Evolutionary conservation across 177 flowering plant species (phyloP), one percentile per base, ranked within the genome.

Genomic region (Vitis hybrid): DNA sequence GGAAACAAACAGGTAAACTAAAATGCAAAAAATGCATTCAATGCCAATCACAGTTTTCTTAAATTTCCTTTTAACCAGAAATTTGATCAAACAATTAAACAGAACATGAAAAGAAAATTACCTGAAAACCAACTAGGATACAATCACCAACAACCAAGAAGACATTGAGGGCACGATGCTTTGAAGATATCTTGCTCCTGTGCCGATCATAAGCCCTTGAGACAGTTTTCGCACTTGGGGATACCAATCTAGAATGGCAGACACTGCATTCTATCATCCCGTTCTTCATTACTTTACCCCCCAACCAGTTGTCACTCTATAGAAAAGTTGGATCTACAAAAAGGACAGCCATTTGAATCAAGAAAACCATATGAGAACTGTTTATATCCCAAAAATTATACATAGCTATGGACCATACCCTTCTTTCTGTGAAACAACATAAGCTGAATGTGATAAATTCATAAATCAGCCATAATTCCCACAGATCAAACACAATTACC

Each of bases 131-230:
- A 71, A 94, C 98, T 60, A 94, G 78, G 59, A 90, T 66, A 67
- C 99, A 94, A 68, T 94, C 98, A n/a, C 99, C 99, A 66, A 86
- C 96, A 69, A 94, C 99, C 79, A 94, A 75, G 12, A 93, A 69
- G 57, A 90, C 64, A 65, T 93, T 93, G 32, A 94, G 89, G 48
- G 81, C 88, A n/a, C 91, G 87, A 57, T 78, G 81, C 79, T 93
- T 91, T 48, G 98, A 93, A 2, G 99, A 91, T 15, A 90, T 76
- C 61, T 83, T 85, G 78, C 71, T 87, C 77, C 85, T 85, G 62
- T 93, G 92, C n/a, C 79, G 80, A 66, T 93, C 99, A 82, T 94
- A 94, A 15, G 99, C 99, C 81, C 84, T 84, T 60, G 97, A 85
- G 16, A 93, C 82, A n/a, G 96, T 18, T 80, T 74, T 94, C 54